Evolutionary conservation across 371 early-diverging fungal species (phyloP), one percentile per base, ranked within the genome.

Genomic region (Mucor sp.): DNA sequence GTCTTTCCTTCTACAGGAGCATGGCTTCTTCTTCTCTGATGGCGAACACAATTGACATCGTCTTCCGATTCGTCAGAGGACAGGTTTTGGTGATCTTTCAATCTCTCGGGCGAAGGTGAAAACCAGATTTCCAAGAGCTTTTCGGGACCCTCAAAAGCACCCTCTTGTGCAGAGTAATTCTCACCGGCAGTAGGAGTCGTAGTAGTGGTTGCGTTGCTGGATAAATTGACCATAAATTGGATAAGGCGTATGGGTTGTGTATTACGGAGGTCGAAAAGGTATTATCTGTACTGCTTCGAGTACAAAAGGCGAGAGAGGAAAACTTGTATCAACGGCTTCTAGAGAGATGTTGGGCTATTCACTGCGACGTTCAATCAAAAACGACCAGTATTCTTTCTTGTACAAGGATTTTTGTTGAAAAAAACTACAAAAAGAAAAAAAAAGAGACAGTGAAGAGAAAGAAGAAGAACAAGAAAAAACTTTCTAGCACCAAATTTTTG

Each of bases 51-150:
- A n/a, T 17, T 12, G 17, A 17, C 15, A 32, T 80, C 78, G 3
- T 75, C 65, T 19, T 76, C 71, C 23, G 71, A 70, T 2, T 76
- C 75, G 39, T 65, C 77, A 28, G 76, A 66, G 25, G 62, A 37
- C 35, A 70, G 62, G 61, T 74, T 55, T 69, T 74, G 63, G 58
- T 80, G 70, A 59, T 68, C 69, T 65, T 65, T 50, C 67, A 71
- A 41, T 69, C 62, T 48, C 75, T 66, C 74, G 66, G 78, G 75
- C 75, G 80, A 75, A 37, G 85, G 82, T 8, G 85, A 78, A 76
- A 97, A 97, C 96, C 96, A 97, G 67, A 97, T 89, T 73, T 97
- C 98, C 62, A 97, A 79, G n/a, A 97, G 87, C 80, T 97, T 97
- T 75, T 97, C 98, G 62, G 98, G 96, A 25, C 98, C 98, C 80